Evolutionary conservation across 495 filamentous ascomycete genomes (phyloP), one percentile per base, ranked within the genome.

Genomic region (Penicillium longicatenatum): DNA sequence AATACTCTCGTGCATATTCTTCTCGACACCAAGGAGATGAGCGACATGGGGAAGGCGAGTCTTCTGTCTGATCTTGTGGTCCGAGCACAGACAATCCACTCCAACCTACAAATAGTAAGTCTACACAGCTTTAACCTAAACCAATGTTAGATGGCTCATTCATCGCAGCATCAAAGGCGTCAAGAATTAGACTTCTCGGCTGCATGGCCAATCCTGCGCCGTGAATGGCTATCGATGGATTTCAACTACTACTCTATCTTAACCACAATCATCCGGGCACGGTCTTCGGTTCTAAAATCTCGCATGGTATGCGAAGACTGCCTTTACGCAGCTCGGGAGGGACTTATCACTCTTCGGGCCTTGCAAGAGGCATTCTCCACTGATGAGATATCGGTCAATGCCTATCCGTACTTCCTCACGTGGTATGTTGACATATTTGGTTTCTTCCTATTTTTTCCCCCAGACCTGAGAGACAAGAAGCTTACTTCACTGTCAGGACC

Each of bases 171-270:
- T 42, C 66, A 61, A n/a, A 63, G 31, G 7, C 53, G 45, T 10
- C 64, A 69, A 24, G 64, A 69, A 54, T 10, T 58, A 17, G 22
- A 59, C 11, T 64, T 60, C 16, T 19, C 61, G 21, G 47, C 49
- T 31, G 57, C 59, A 7, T 69, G 66, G 66, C 44, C 20, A 10
- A 35, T 53, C 2, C 39, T 69, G n/a, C 58, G 54, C 2, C 54
- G 64, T 14, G 61, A 70, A 30, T 72, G 69, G 69, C 53, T 68
- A 10, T 65, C 69, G 19, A 57, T 70, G 51, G 69, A 72, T 21
- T 72, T 70, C 49, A 67, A 66, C 48, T 70, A 70, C 54, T 70
- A 70, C 22, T 65, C 67, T 0, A 17, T 65, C 20, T 31, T 70
- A 4, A 62, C 67, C 10, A 68, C 62, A 14, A 60, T 70, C 26